Percentiles rank a stretch among this genome's conserved stretches.
Evolutionary conservation across 2,329 filamentous ascomycete species (phyloP).

Genomic region (Lasiodiplodia gonubiensis): DNA sequence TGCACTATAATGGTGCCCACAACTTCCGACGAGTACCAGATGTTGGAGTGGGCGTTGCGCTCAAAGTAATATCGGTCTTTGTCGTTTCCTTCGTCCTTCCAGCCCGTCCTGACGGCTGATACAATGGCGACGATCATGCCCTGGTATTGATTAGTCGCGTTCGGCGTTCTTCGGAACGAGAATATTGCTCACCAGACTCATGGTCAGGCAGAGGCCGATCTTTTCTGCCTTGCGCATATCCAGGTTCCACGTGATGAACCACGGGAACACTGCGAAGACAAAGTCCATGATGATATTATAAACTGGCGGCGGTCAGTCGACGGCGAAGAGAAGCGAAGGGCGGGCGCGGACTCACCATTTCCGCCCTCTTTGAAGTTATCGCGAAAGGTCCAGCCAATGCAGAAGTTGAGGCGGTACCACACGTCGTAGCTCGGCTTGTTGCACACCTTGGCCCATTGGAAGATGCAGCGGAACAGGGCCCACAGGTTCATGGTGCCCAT

Average conservation of each 20-base stretch:
- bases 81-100: constrained; percentile 57
- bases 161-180: background rate
- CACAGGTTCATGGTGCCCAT: constrained; percentile 57
- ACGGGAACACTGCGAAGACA: constrained; percentile 57
- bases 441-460: constrained; percentile 59
- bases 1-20: constrained; percentile 62
- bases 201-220: constrained; percentile 56
- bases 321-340: constrained; percentile 24
- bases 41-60: constrained; percentile 54
- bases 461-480: constrained; percentile 55
- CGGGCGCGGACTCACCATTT: constrained; percentile 48
- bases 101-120: constrained; percentile 55
- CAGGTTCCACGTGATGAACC: constrained; percentile 56
- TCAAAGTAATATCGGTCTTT: constrained; percentile 57
- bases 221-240: constrained; percentile 58
- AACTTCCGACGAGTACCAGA: constrained; percentile 60
- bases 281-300: constrained; percentile 63
- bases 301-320: constrained; percentile 42
- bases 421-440: constrained; percentile 51
- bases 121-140: constrained; percentile 58
- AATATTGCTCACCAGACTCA: constrained; percentile 49
- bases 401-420: constrained; percentile 57
- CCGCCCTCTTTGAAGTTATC: constrained; percentile 58
- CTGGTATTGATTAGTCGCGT: constrained; percentile 10
- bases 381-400: constrained; percentile 48